Evolutionary conservation across 2,329 filamentous ascomycete genomes (phyloP), one percentile per base, ranked within the genome.

Genomic region (Zasmidium citrigriseum): DNA sequence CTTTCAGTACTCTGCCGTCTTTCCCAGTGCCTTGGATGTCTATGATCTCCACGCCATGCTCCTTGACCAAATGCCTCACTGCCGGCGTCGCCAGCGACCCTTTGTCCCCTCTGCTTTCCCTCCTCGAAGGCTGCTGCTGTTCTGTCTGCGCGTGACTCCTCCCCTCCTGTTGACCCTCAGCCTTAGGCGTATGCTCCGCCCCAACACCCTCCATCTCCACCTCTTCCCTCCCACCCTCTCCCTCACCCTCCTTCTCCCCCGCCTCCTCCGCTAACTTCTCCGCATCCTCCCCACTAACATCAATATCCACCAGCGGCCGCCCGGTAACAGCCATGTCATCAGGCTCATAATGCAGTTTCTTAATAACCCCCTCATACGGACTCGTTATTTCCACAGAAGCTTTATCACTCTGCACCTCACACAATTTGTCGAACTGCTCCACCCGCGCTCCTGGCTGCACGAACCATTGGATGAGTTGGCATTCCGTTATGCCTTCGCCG

Each of bases 401-500:
- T 77, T 99, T 99, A 79, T 99, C 95, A 70, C 93, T 97, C 75
- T 98, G 95, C 46, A 99, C 96, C 78, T 99, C 95, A 78, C 95
- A 99, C 48, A 99, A 83, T 60, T 93, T 95, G 68, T 96, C 95
- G 83, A 96, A 99, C 79, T 99, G 93, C 79, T 99, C 93, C 68
- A 99, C 93, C 58, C 90, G 88, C 34, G 95, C 95, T 58, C 93
- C 93, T 51, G 96, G 92, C 77, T 97, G 89, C 65, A 99, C 93
- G 74, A 98, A 99, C 95, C 95, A 99, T 80, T 99, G 95, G 70
- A 98, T 98, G 70, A 99, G 91, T 77, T 99, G 95, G 72, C 95
- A 96, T 78, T 99, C 95, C 73, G 95, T 93, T 70, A 98, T 99
- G 55, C 95, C 95, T 82, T 96, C 91, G 52, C 91, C 91, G 75